Evolutionary conservation across 2,329 filamentous ascomycete genomes (phyloP).

Genomic region (Sporothrix schenckii): DNA sequence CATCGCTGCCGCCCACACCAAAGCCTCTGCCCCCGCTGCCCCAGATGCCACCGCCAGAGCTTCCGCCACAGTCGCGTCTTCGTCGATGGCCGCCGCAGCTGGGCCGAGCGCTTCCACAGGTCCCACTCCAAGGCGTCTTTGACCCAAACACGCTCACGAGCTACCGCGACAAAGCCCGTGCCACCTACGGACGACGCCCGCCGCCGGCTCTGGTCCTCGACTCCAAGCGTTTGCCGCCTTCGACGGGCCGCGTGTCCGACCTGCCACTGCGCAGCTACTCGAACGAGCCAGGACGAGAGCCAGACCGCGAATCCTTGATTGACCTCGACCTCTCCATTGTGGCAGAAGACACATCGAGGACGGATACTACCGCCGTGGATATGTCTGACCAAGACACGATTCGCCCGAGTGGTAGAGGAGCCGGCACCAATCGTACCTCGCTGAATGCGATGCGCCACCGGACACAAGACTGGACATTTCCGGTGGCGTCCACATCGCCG

Average conservation of each 20-base stretch:
- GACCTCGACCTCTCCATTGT: slow-evolving; percentile 1
- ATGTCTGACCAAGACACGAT: not conserved
- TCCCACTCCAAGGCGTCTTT: slow-evolving; percentile 54
- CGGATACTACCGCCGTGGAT: not conserved
- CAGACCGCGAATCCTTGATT: not conserved
- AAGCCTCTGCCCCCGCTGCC: not conserved
- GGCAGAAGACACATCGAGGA: not conserved
- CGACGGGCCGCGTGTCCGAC: slow-evolving; percentile 50
- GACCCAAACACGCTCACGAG: slow-evolving; percentile 67
- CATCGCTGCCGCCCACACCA: slow-evolving; percentile 35
- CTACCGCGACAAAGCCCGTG: slow-evolving; percentile 53
- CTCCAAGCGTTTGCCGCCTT: not conserved
- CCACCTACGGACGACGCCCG: slow-evolving; percentile 38
- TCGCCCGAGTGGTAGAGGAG: not conserved
- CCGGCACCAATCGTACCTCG: not conserved
- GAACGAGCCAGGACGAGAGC: slow-evolving; percentile 10
- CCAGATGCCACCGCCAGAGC: not conserved
- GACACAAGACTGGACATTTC: slow-evolving; percentile 13
- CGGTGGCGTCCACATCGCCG: not conserved
- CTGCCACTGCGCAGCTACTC: slow-evolving; percentile 60
- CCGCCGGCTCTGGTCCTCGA: not conserved
- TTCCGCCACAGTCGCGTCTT: not conserved
- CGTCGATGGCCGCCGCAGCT: not conserved
- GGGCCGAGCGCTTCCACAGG: slow-evolving; percentile 48
- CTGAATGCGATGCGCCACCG: slow-evolving; percentile 6